Evolutionary conservation across 2,329 filamentous ascomycete genomes (phyloP).

Genomic region (Claviceps lovelessii): DNA sequence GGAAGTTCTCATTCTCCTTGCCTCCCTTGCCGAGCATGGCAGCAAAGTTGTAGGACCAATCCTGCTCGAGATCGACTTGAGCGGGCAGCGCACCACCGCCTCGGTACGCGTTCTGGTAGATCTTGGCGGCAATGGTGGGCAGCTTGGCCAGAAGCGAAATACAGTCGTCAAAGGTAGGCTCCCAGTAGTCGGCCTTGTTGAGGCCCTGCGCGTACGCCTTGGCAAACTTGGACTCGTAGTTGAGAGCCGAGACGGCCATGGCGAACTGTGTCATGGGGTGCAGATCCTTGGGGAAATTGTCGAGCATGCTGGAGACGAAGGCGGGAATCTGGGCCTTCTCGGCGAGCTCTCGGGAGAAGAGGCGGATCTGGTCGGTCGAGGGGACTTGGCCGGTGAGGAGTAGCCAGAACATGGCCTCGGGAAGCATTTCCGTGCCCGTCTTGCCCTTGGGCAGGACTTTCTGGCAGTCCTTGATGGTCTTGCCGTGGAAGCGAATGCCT

Average conservation of each 20-base stretch:
- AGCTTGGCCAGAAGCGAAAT: slow-evolving; percentile 92
- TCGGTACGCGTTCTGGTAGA: slow-evolving; percentile 83
- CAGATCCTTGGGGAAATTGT: slow-evolving; percentile 74
- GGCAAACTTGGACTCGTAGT: slow-evolving; percentile 86
- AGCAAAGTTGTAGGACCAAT: slow-evolving; percentile 98
- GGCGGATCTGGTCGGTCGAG: slow-evolving; percentile 64
- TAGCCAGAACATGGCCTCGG: slow-evolving; percentile 99
- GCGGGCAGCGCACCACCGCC: slow-evolving; percentile 60
- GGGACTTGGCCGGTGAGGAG: slow-evolving; percentile 88
- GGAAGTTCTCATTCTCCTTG: slow-evolving; percentile 81
- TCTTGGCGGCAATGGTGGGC: slow-evolving; percentile 90
- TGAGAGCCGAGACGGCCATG: slow-evolving; percentile 87
- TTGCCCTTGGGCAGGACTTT: slow-evolving; percentile 83
- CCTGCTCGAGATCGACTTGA: slow-evolving; percentile 67
- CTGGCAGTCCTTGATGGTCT: slow-evolving; percentile 97
- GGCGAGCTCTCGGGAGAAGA: slow-evolving; percentile 72
- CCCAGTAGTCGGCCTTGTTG: slow-evolving; percentile 97
- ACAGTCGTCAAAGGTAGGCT: slow-evolving; percentile 89
- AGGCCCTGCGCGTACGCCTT: slow-evolving; percentile 83
- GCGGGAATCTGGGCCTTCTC: slow-evolving; percentile 69
- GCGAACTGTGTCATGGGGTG: slow-evolving; percentile 98
- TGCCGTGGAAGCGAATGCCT: slow-evolving; percentile 95
- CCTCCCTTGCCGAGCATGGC: slow-evolving; percentile 87
- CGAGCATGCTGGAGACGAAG: slow-evolving; percentile 77
- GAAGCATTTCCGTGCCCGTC: slow-evolving; percentile 89